These are phyloP conservation scores for Penicillium sp. DNA, from an alignment of 2,329 filamentous ascomycete species.

Conservation along the genomic window DNA sequence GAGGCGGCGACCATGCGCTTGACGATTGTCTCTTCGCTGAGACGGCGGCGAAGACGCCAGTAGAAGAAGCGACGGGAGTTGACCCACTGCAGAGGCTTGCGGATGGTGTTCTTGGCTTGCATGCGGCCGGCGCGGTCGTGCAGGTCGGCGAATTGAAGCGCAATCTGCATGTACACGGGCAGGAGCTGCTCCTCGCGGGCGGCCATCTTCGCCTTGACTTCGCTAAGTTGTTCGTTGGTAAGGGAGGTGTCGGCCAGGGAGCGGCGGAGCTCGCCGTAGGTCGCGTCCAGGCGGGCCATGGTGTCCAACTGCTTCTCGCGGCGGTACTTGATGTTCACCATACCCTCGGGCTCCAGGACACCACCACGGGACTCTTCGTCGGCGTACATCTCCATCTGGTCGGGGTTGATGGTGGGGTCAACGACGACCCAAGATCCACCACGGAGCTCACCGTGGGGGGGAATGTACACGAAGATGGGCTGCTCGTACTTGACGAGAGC, in stretches of 20 bases:
- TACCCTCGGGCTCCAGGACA: constrained; percentile 96
- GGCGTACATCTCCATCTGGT: constrained; percentile 99
- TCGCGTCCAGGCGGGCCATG: constrained; percentile 87
- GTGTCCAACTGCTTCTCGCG: constrained; percentile 96
- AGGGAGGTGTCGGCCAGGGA: constrained; percentile 67
- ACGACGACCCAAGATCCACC: constrained; percentile 99
- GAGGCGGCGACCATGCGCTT: constrained; percentile 69
- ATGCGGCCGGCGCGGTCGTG: constrained; percentile 97
- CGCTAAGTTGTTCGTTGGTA: constrained; percentile 69
- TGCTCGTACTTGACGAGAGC: constrained; percentile 98
- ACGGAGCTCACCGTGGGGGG: constrained; percentile 91
- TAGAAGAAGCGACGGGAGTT: constrained; percentile 97
- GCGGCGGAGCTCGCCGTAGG: constrained; percentile 80
- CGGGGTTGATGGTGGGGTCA: constrained; percentile 95
- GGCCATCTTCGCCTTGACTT: constrained; percentile 79
- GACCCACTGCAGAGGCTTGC: constrained; percentile 77
- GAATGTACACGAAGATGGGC: constrained; percentile 98
- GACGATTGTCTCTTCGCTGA: constrained; percentile 96
- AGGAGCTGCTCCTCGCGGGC: constrained; percentile 83
- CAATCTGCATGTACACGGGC: constrained; percentile 91
- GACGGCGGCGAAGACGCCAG: constrained; percentile 94
- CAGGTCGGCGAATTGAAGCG: constrained; percentile 93
- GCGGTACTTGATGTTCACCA: constrained; percentile 97
- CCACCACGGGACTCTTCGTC: constrained; percentile 92
- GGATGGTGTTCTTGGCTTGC: constrained; percentile 95